Conservation (phyloP, 441 rosid species). For the Aleurites moluccanus region DNA sequence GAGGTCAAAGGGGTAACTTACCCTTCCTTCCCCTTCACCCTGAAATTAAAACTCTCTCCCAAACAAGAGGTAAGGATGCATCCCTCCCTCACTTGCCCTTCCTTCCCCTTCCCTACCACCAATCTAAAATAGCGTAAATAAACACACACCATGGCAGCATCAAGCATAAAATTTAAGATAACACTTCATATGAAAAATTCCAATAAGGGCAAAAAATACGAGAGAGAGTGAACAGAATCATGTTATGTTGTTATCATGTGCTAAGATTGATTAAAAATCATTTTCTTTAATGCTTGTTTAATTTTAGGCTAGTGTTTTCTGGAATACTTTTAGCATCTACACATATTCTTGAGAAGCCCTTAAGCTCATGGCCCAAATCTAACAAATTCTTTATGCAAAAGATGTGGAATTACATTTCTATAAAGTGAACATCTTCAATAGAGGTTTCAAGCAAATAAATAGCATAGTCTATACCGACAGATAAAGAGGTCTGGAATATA, state of each 20-base stretch:
- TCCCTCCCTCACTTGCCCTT: too few relatives aligned
- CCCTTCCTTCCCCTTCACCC: too few relatives aligned
- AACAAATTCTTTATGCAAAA: constrained; percentile 3
- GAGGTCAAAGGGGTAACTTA: too few relatives aligned
- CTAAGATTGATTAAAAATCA: neutral
- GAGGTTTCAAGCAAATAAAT: neutral
- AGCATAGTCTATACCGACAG: too few relatives aligned
- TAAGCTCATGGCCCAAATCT: neutral
- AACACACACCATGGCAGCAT: neutral
- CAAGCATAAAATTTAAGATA: neutral
- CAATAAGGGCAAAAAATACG: neutral
- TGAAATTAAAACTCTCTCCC: too few relatives aligned
- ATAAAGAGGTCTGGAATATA: neutral
- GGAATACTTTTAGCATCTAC: neutral
- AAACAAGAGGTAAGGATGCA: too few relatives aligned
- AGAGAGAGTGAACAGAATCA: neutral
- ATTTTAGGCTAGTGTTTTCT: neutral
- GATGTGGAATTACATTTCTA: neutral
- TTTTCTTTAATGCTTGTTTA: neutral
- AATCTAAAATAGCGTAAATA: too few relatives aligned
- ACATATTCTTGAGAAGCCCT: neutral
- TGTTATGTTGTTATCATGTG: neutral
- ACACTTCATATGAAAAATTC: neutral
- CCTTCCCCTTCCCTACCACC: too few relatives aligned
- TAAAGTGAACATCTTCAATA: neutral